A percentile compares a stretch with the other conserved stretches of the same genome.
Conservation (phyloP, 306 rosid genomes). For the Cicer arietinum region DNA sequence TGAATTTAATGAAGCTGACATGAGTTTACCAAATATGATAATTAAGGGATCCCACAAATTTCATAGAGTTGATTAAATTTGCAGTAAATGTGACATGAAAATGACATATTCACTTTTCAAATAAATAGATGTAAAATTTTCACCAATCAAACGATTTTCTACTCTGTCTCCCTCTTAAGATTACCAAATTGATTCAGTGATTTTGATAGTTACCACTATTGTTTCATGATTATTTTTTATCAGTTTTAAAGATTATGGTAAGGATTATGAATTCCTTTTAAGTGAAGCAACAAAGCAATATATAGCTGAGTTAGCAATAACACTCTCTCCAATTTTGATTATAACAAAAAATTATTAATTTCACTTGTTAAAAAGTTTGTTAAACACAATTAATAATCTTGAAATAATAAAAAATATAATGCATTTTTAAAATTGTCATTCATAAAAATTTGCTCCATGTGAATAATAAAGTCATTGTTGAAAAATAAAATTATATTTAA, state of each 20-base stretch:
- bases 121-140: constrained; percentile 4
- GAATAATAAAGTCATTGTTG: no score
- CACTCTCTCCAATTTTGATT: no score
- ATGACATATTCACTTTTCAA: constrained; percentile 38
- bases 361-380: no score
- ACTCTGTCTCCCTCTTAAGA: constrained; percentile 37
- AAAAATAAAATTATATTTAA: no score
- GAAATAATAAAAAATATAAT: no score
- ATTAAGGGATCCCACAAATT: constrained; percentile 5
- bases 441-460: no score
- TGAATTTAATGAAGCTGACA: constrained; percentile 48
- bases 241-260: constrained; percentile 27
- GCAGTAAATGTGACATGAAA: constrained; percentile 43
- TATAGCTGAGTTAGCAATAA: neutral
- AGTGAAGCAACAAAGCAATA: constrained; percentile 27
- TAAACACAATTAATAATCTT: no score
- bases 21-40: constrained; percentile 34
- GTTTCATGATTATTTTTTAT: constrained; percentile 41
- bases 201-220: constrained; percentile 41
- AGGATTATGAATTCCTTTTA: constrained; percentile 35
- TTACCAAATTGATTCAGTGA: constrained; percentile 46
- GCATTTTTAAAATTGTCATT: no score
- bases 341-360: no score
- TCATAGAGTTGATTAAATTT: constrained; percentile 31
- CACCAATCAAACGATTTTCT: constrained; percentile 39